These are phyloP conservation scores for Coemansia erecta DNA, from an alignment of 192 early-diverging fungal species.

Conservation along the genomic window DNA sequence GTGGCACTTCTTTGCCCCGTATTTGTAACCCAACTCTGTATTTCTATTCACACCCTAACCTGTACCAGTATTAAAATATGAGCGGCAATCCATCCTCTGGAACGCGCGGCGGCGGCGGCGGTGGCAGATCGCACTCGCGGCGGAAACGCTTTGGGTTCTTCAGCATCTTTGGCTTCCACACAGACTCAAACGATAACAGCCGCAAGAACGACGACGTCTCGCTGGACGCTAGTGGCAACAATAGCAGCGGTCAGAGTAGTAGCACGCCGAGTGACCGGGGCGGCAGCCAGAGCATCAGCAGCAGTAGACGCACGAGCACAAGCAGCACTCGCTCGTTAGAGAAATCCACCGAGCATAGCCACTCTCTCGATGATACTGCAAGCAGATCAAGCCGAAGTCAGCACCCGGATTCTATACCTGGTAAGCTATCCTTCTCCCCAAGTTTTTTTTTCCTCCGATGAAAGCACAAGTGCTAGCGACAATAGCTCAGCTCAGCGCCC, in stretches of 20 bases:
- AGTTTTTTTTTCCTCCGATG: too few relatives aligned
- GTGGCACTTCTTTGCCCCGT: background rate
- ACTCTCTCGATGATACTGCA: too few relatives aligned
- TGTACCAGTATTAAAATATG: conserved; percentile 8
- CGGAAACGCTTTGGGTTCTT: conserved; percentile 42
- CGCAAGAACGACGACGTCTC: background rate
- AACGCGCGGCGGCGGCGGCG: background rate
- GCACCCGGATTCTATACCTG: too few relatives aligned
- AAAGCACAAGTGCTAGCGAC: too few relatives aligned
- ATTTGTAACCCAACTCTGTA: background rate
- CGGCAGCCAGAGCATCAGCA: background rate
- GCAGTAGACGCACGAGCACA: conserved; percentile 8
- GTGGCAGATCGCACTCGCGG: conserved; percentile 21
- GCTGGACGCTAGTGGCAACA: background rate
- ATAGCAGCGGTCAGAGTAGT: background rate
- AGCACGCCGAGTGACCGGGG: background rate
- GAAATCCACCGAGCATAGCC: too few relatives aligned
- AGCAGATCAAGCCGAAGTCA: too few relatives aligned
- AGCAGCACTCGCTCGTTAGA: background rate
- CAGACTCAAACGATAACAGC: conserved; percentile 11
- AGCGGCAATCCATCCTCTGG: conserved; percentile 11
- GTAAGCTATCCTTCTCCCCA: too few relatives aligned
- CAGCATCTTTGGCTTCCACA: conserved; percentile 41
- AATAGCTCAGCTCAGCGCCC: too few relatives aligned
- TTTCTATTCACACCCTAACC: too few relatives aligned